phyloP scores from a whole-genome alignment of 108 stramenopile genomes.

The Conticribra guillardii region DNA sequence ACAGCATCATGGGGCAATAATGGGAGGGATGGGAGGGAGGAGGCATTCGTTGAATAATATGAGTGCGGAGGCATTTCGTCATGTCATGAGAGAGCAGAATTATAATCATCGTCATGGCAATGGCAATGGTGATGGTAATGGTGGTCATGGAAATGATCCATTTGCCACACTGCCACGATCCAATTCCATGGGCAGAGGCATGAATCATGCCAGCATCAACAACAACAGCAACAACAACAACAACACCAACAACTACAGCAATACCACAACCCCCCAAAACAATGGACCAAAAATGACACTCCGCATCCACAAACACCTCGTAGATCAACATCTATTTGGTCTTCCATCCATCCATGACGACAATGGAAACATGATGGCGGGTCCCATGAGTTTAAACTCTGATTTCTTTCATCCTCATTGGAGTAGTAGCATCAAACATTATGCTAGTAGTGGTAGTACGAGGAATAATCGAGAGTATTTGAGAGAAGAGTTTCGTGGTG shows the following conservation, averaged over 20 bases:
- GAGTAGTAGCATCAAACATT: too few species aligned
- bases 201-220: too few species aligned
- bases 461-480: too few species aligned
- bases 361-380: conserved; percentile 55
- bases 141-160: too few species aligned
- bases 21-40: too few species aligned
- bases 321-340: conserved; percentile 74
- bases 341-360: conserved; percentile 54
- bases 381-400: conserved; percentile 60
- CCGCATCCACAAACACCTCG: conserved; percentile 75
- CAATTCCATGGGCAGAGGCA: too few species aligned
- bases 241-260: not conserved
- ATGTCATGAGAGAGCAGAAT: not conserved
- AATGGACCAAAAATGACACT: conserved; percentile 52
- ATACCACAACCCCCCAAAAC: not conserved
- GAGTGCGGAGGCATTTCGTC: not conserved
- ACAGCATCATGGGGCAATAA: too few species aligned
- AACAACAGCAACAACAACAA: not conserved
- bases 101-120: not conserved
- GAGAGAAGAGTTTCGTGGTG: too few species aligned
- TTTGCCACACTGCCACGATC: too few species aligned
- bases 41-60: not conserved
- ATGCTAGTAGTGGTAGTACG: too few species aligned
- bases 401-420: conserved; percentile 82
- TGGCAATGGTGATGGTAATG: not conserved